These are phyloP conservation scores for Hypoxylon sp. DNA, from an alignment of 2,329 filamentous ascomycete species.

Conservation along the genomic window DNA sequence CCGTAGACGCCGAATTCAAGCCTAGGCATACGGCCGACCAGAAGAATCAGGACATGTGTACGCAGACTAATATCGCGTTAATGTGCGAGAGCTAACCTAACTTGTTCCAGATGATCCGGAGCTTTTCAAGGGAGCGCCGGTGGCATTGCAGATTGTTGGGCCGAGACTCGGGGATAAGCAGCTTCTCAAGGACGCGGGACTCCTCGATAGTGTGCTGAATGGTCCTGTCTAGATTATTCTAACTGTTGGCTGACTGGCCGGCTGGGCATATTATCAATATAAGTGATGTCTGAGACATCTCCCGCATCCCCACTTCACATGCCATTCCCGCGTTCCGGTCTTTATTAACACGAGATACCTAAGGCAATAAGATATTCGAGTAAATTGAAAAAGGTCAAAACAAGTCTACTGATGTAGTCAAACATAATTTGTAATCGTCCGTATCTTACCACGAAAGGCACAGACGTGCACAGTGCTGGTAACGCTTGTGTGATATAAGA, in stretches of 20 bases:
- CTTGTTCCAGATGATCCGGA: slow-evolving; percentile 52
- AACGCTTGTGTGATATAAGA: background rate
- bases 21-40: slow-evolving; percentile 49
- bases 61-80: slow-evolving; percentile 4
- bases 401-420: background rate
- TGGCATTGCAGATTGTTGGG: slow-evolving; percentile 55
- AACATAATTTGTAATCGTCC: background rate
- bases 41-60: slow-evolving; percentile 53
- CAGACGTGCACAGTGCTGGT: background rate
- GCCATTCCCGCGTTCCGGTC: background rate
- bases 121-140: slow-evolving; percentile 55
- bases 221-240: slow-evolving; percentile 6
- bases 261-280: background rate
- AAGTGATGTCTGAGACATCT: background rate
- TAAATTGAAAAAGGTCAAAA: background rate
- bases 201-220: slow-evolving; percentile 52
- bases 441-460: background rate
- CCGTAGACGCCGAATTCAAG: slow-evolving; percentile 48
- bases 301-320: background rate
- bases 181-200: slow-evolving; percentile 52
- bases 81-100: slow-evolving; percentile 21
- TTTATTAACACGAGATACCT: background rate
- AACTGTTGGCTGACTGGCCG: background rate
- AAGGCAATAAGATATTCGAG: background rate
- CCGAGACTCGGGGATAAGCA: slow-evolving; percentile 54